Evolutionary conservation across 306 rosid genomes (phyloP), one percentile per base, ranked within the genome.

Genomic region (Rosa chinensis): DNA sequence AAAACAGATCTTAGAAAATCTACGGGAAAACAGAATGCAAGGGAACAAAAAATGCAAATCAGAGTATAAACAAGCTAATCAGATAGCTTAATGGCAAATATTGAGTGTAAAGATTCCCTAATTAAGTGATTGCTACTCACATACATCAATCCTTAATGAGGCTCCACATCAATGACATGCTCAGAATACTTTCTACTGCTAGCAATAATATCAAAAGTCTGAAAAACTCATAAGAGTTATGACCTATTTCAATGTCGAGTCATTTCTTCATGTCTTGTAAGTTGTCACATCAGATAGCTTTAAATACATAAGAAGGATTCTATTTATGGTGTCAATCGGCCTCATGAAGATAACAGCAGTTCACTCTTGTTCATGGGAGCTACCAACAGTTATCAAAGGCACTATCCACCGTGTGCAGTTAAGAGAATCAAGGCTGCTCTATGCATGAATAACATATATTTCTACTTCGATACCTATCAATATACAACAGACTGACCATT

Each of bases 1-100:
- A 71, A 25, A 52, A 21, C 74, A 44, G 59, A 66, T 62, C n/a
- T 82, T 42, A 75, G 5, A 76, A 32, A 77, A 56, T 40, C 70
- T 43, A 66, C 70, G 52, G 6, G 23, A 16, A n/a, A 76, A 25
- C 37, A 13, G 32, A 52, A 62, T 18, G 17, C 67, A 20, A 55
- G 25, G n/a, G 8, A 8, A 18, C 42, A 64, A 32, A 62, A 42
- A 12, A 64, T 63, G 43, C 69, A 63, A 13, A 16, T n/a, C 45
- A 66, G 71, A 39, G 70, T 66, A 66, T 11, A 16, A 66, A 66
- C 70, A 66, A 35, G 70, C 21, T 3, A 37, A 8, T 11, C 18
- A 16, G 35, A 10, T 23, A 28, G 3, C 42, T 4, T 28, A 28
- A 28, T 62, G 17, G 68, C 28, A 0, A 25, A 16, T 21, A 3